Base-by-base conservation (phyloP, 495 filamentous ascomycete species). In the Hyaloscypha variabilis region DNA sequence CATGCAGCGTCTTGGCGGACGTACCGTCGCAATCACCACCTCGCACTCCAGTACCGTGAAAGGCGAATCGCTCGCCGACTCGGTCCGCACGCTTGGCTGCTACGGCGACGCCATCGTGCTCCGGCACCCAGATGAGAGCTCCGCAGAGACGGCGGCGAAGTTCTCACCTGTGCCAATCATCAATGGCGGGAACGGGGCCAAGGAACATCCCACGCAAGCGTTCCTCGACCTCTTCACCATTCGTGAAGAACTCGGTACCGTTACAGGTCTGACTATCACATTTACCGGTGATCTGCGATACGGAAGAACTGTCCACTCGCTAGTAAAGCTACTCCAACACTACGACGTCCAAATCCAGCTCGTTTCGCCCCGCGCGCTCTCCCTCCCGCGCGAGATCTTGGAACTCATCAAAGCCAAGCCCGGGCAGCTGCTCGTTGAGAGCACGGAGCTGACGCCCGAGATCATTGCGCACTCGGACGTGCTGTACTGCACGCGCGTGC, bases 191-290 rank as follows among this genome's bases (percentile, higher is more conserved):
- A 99, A 98, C 74, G 95, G 95, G 63, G 90, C 89, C 76, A 84
- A 91, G 68, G 95, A 99, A 79, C 95, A 99, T 77, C 95, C 95
- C 3, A 98, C 96, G 0, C 95, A 99, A 78, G 95, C 95, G 5
- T 93, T 99, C 87, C 84, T 97, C n/a, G 95, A 99, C 72, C 87
- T 99, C 67, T 98, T 97, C 83, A 99, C 95, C 42, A 97, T 99
- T 76, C 89, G 96, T 61, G 93, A 99, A 77, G 95, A 99, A 78
- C 83, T 98, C 23, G 95, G 95, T 62, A 97, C 92, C 5, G 94
- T 98, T 59, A 91, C 91, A 69, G 93, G 92, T 49, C 81, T 98
- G 67, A 97, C 92, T 56, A 94, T 99, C 75, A 99, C 95, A 59
- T 99, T 99, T 75, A 85, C 88, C 58, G 95, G 95, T 71, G 95